phyloP scores from a whole-genome alignment of 2,329 filamentous ascomycete genomes.

The Curvularia lunata region DNA sequence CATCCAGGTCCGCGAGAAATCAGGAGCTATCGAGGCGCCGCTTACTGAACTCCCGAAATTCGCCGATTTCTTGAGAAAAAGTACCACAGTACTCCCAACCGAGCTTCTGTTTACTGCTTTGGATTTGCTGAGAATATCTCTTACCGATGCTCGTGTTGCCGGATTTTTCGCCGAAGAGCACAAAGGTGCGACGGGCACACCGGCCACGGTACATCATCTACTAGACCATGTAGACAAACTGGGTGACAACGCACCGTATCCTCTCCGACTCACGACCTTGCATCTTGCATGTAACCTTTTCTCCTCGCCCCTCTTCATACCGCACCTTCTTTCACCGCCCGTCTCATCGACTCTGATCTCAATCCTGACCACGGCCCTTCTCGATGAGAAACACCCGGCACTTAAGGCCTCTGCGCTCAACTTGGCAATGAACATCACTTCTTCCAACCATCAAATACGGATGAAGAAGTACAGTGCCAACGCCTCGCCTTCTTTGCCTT shows the following conservation, averaged over 20 bases:
- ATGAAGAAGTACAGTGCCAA: conserved; percentile 57
- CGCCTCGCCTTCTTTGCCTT: conserved; percentile 17
- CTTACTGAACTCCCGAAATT: conserved; percentile 74
- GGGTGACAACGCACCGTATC: conserved; percentile 70
- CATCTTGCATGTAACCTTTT: conserved; percentile 89
- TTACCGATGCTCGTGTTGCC: conserved; percentile 78
- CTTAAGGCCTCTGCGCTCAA: conserved; percentile 82
- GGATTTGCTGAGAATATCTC: conserved; percentile 81
- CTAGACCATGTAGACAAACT: conserved; percentile 63
- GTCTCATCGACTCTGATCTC: conserved; percentile 66
- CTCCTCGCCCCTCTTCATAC: conserved; percentile 72
- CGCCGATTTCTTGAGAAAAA: conserved; percentile 64
- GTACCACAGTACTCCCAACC: conserved; percentile 62
- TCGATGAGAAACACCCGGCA: conserved; percentile 76
- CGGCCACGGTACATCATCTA: conserved; percentile 62
- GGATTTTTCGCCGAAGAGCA: conserved; percentile 82
- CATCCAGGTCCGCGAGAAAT: conserved; percentile 65
- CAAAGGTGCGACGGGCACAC: conserved; percentile 56
- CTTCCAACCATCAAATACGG: conserved; percentile 71
- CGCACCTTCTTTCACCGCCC: conserved; percentile 61
- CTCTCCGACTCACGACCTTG: conserved; percentile 79
- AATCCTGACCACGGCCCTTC: conserved; percentile 76
- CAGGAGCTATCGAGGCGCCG: conserved; percentile 68
- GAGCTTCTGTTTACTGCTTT: conserved; percentile 79
- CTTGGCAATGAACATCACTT: conserved; percentile 81